phyloP scores from a whole-genome alignment of 345 rosid genomes.

The Salix dunnii region DNA sequence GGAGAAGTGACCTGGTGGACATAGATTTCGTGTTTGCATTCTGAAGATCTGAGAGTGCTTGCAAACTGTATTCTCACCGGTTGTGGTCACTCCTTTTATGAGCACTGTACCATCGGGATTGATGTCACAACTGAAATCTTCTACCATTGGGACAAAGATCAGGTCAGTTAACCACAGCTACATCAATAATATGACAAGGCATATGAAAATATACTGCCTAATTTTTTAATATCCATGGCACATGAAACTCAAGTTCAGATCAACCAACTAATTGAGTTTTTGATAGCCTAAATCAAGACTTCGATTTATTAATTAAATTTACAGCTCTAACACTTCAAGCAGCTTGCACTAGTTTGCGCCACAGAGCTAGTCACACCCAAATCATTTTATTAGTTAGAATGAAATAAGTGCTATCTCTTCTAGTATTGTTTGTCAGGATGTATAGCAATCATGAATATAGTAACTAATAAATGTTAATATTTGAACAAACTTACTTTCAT shows the following conservation, averaged over 20 bases:
- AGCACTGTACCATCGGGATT: constrained; percentile 56
- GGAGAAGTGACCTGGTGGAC: constrained; percentile 73
- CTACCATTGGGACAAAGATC: constrained; percentile 36
- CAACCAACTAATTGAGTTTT: neutral
- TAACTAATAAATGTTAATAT: neutral
- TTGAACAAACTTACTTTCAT: constrained; percentile 50
- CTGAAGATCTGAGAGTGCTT: constrained; percentile 51
- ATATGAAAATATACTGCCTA: neutral
- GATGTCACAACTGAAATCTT: constrained; percentile 62
- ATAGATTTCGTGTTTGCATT: constrained; percentile 66
- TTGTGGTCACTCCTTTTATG: constrained; percentile 63
- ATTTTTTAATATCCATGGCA: neutral
- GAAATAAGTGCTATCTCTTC: neutral
- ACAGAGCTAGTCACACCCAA: neutral
- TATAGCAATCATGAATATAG: neutral
- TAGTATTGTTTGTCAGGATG: neutral
- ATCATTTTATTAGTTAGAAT: neutral
- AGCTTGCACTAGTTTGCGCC: too few relatives aligned
- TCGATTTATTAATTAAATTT: too few relatives aligned
- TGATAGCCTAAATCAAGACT: neutral
- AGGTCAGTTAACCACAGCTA: neutral
- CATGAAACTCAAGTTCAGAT: neutral
- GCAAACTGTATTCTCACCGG: constrained; percentile 67
- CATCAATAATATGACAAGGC: neutral
- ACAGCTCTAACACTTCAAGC: too few relatives aligned